Conservation (phyloP, 2,329 filamentous ascomycete genomes). For the Ophiocordyceps polyrhachis-furcata region DNA sequence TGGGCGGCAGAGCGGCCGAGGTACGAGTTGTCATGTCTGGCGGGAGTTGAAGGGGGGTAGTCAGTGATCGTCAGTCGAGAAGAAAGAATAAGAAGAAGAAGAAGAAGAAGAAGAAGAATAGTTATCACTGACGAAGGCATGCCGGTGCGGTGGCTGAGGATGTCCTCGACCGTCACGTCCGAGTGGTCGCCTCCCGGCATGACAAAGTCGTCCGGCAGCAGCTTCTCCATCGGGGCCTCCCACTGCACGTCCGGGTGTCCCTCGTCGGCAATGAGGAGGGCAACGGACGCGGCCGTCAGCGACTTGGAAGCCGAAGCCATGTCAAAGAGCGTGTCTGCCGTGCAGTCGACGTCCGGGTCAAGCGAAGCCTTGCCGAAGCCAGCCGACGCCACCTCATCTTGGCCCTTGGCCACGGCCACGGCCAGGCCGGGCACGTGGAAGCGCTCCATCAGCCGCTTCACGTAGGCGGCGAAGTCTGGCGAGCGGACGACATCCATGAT, state of each 20-base stretch:
- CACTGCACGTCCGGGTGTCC: constrained; percentile 7
- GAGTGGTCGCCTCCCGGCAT: constrained; percentile 7
- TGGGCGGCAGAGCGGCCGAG: constrained; percentile 4
- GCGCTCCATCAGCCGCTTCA: constrained; percentile 5
- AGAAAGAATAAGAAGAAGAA: too few species aligned
- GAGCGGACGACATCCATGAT: constrained; percentile 6
- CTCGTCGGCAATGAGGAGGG: constrained; percentile 8
- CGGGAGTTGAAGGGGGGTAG: background rate
- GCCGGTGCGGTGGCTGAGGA: constrained; percentile 9
- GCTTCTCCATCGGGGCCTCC: constrained; percentile 7
- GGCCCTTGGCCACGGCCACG: constrained; percentile 6
- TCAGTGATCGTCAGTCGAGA: background rate
- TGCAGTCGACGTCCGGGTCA: constrained; percentile 5
- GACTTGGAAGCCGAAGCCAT: constrained; percentile 10
- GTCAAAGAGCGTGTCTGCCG: constrained; percentile 10
- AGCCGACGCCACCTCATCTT: constrained; percentile 5
- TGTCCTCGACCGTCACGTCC: constrained; percentile 8
- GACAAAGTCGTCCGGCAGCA: constrained; percentile 11
- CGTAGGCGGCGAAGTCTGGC: constrained; percentile 3
- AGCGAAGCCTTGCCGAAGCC: constrained; percentile 8
- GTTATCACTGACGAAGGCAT: constrained; percentile 7
- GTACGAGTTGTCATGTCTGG: constrained; percentile 10
- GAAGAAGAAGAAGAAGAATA: too few species aligned
- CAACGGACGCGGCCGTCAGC: constrained; percentile 10
- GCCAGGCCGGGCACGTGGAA: constrained; percentile 9